A percentile compares a stretch with the other conserved stretches of the same genome.
phyloP scores from a whole-genome alignment of 2,329 filamentous ascomycete genomes.

The Ascochyta fabae region DNA sequence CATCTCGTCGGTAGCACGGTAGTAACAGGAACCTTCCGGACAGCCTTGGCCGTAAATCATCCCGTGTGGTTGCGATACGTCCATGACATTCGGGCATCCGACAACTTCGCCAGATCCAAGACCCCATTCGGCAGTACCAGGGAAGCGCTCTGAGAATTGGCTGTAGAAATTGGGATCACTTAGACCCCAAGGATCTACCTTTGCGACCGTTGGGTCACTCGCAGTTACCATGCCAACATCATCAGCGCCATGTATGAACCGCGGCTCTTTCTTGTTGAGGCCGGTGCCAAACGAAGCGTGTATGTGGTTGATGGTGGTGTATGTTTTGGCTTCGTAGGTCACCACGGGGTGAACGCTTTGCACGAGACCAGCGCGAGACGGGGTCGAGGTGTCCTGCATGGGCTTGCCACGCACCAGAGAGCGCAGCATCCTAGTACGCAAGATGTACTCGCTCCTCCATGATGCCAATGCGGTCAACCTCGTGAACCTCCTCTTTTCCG shows the following conservation, averaged over 20 bases:
- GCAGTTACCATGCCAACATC: conserved; percentile 79
- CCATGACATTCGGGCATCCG: conserved; percentile 84
- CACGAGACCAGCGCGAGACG: conserved; percentile 60
- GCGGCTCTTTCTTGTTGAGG: conserved; percentile 71
- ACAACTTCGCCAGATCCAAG: conserved; percentile 77
- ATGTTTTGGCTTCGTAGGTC: conserved; percentile 85
- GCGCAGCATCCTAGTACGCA: conserved; percentile 82
- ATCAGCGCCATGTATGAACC: conserved; percentile 82
- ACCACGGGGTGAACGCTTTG: conserved; percentile 76
- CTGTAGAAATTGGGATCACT: conserved; percentile 76
- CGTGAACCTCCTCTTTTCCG: conserved; percentile 80
- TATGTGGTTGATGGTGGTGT: conserved; percentile 78
- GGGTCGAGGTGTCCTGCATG: conserved; percentile 59
- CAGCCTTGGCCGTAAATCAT: conserved; percentile 85
- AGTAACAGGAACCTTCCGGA: conserved; percentile 81
- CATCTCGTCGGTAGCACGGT: conserved; percentile 74
- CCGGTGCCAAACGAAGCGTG: conserved; percentile 77
- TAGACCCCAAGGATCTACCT: conserved; percentile 81
- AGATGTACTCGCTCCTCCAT: conserved; percentile 94
- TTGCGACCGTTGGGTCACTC: conserved; percentile 79
- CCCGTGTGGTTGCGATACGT: conserved; percentile 85
- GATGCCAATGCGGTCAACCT: conserved; percentile 84
- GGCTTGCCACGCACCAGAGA: conserved; percentile 85
- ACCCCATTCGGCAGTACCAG: conserved; percentile 77
- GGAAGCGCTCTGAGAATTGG: conserved; percentile 79